Conservation (phyloP, 345 rosid genomes). For the Brassica nigra region DNA sequence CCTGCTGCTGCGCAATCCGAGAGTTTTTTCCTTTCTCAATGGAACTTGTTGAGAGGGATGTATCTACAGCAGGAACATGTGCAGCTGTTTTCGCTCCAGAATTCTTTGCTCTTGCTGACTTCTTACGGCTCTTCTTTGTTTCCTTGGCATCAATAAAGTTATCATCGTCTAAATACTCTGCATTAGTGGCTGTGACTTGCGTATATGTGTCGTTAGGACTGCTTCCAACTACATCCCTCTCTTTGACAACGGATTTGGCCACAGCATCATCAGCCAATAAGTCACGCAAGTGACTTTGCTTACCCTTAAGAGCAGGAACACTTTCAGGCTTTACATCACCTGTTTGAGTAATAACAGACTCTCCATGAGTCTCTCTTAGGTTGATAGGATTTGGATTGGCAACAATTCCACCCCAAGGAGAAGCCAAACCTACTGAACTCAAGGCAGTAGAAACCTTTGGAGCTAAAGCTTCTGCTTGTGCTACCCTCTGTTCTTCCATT, state of each 20-base stretch:
- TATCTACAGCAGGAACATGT: slow-evolving; percentile 48
- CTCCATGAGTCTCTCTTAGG: slow-evolving; percentile 50
- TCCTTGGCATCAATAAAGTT: slow-evolving; percentile 92
- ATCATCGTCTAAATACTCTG: slow-evolving; percentile 57
- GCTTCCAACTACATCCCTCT: slow-evolving; percentile 46
- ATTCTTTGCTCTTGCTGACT: slow-evolving; percentile 80
- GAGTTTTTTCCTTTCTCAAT: slow-evolving; percentile 73
- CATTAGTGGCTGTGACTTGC: slow-evolving; percentile 37
- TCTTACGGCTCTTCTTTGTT: slow-evolving; percentile 83
- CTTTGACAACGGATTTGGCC: slow-evolving; percentile 55
- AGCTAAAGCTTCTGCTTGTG: slow-evolving; percentile 57
- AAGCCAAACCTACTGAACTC: slow-evolving; percentile 44
- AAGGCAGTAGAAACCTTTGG: slow-evolving; percentile 53
- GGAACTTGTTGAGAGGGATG: slow-evolving; percentile 58
- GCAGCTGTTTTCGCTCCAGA: slow-evolving; percentile 52
- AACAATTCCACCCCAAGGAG: slow-evolving; percentile 85
- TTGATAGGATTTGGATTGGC: slow-evolving; percentile 55
- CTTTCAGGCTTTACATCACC: slow-evolving; percentile 48
- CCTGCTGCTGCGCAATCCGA: slow-evolving; percentile 61
- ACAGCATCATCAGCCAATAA: slow-evolving; percentile 65
- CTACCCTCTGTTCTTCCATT: slow-evolving; percentile 82
- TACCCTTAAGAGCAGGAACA: slow-evolving; percentile 49
- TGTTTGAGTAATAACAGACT: slow-evolving; percentile 41
- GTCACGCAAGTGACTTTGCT: slow-evolving; percentile 75
- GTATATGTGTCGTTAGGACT: slow-evolving; percentile 35